A percentile compares a stretch with the other conserved stretches of the same genome.
Conservation (phyloP, 176 grass and related monocot species). For the Aegilops tauschii region DNA sequence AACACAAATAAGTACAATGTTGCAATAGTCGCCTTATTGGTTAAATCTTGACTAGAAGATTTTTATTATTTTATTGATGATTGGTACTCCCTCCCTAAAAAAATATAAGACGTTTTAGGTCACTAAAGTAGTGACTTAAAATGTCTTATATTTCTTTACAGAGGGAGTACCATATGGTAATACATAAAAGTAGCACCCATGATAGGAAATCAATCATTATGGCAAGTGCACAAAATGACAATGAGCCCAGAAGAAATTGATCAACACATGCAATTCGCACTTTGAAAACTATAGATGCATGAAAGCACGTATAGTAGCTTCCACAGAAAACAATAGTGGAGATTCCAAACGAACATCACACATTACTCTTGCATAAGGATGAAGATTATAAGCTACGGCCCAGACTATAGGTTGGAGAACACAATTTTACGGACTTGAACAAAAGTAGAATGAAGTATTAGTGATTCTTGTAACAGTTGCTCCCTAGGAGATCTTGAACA, state of each 20-base stretch:
- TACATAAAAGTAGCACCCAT: background rate
- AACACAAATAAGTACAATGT: background rate
- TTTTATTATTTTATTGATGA: background rate
- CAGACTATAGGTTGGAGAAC: background rate
- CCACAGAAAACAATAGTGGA: background rate
- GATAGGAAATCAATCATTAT: background rate
- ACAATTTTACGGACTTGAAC: background rate
- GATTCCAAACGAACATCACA: background rate
- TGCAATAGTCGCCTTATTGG: too few relatives aligned
- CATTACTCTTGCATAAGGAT: background rate
- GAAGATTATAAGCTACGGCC: background rate
- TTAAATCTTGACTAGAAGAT: conserved; percentile 4
- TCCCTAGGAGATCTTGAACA: background rate
- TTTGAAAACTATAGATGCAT: background rate
- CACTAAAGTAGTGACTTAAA: too few relatives aligned
- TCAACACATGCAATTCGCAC: background rate
- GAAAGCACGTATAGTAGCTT: background rate
- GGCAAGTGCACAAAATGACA: background rate
- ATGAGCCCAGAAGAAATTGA: background rate
- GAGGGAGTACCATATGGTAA: background rate
- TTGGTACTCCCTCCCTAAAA: too few relatives aligned
- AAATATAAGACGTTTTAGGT: too few relatives aligned
- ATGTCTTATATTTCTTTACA: too few relatives aligned
- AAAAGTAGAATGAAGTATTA: background rate
- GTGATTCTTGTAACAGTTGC: background rate